Evolutionary conservation across 148 eudicot species (phyloP).

Genomic region (Agrostemma githago): DNA sequence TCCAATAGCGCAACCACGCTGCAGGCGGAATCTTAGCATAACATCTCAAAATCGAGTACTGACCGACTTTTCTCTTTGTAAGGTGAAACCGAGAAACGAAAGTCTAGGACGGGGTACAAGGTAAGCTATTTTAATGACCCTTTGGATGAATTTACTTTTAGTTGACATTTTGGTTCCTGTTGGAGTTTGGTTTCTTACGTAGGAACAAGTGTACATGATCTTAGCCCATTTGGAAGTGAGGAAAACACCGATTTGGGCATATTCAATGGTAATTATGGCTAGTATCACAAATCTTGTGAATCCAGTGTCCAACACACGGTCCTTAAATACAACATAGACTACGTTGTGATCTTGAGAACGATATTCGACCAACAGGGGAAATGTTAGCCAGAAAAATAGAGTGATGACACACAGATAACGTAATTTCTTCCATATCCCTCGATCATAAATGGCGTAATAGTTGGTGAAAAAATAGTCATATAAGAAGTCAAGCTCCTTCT

Average conservation of each 20-base stretch:
- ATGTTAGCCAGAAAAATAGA: background rate
- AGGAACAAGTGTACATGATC: background rate
- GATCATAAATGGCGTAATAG: background rate
- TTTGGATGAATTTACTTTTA: background rate
- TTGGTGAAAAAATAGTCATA: background rate
- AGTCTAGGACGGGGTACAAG: background rate
- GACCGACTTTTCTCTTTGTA: background rate
- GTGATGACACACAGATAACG: background rate
- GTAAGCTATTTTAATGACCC: background rate
- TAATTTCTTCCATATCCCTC: background rate
- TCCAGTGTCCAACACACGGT: background rate
- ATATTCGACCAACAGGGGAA: background rate
- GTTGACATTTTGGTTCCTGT: no score
- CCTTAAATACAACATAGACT: background rate
- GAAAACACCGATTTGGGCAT: background rate
- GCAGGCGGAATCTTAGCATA: background rate
- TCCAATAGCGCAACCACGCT: background rate
- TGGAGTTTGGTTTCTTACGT: background rate
- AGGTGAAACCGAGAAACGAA: background rate
- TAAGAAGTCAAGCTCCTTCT: background rate
- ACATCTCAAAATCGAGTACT: background rate
- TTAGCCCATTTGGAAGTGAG: constrained; percentile 6
- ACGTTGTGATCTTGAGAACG: background rate
- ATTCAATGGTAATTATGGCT: background rate
- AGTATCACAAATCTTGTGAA: constrained; percentile 1